A percentile compares a stretch with the other conserved stretches of the same genome.
These are phyloP conservation scores for Poterioochromonas sp. DNA, from an alignment of 352 stramenopile genomes.

Conservation along the genomic window DNA sequence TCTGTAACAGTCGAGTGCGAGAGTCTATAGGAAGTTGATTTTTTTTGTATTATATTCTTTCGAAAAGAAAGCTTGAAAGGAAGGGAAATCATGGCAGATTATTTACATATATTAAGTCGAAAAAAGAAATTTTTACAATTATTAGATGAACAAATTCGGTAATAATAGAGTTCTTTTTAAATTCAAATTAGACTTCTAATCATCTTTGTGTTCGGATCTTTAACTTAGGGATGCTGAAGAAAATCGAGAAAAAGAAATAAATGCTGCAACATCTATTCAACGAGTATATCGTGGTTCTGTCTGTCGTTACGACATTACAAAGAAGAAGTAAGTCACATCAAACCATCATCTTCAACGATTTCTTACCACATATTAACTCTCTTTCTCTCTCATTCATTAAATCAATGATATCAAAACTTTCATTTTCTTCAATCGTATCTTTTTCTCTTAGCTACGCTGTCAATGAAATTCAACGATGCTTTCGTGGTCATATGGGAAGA, in stretches of 20 bases:
- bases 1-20: too few relatives aligned
- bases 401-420: neutral
- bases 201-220: neutral
- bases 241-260: constrained; percentile 33
- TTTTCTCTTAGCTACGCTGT: constrained; percentile 33
- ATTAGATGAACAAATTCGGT: neutral
- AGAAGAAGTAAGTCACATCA: constrained; percentile 24
- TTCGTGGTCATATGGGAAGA: constrained; percentile 39
- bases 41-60: too few relatives aligned
- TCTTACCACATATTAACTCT: neutral
- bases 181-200: neutral
- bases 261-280: constrained; percentile 43
- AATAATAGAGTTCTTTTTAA: neutral
- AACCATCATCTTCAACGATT: neutral
- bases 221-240: constrained; percentile 21
- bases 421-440: constrained; percentile 31
- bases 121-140: neutral
- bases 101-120: neutral
- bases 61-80: too few relatives aligned
- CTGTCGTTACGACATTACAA: neutral
- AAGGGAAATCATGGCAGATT: neutral
- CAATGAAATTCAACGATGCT: constrained; percentile 36
- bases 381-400: neutral
- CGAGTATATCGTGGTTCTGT: constrained; percentile 47
- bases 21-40: too few relatives aligned